These are phyloP conservation scores for Neurospora cerealis DNA, from an alignment of 495 filamentous ascomycete species.

Conservation along the genomic window DNA sequence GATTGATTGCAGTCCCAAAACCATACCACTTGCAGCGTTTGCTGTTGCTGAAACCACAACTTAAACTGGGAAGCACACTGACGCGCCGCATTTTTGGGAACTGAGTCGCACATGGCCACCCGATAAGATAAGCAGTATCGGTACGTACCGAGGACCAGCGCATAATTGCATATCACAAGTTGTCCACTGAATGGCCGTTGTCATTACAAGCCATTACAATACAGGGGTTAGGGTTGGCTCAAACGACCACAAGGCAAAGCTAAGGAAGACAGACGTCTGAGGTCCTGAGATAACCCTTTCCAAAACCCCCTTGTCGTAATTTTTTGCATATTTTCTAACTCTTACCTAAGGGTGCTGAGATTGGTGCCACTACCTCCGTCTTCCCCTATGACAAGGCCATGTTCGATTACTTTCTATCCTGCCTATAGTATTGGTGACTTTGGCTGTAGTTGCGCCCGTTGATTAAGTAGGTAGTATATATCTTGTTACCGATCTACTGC, in stretches of 20 bases:
- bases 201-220: neutral
- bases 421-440: neutral
- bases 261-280: neutral
- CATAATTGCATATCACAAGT: neutral
- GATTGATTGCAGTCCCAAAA: neutral
- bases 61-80: neutral
- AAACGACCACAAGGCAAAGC: neutral
- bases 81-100: neutral
- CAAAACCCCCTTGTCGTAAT: neutral
- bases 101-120: neutral
- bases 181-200: neutral
- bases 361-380: slow-evolving; percentile 90
- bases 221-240: neutral
- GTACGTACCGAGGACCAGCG: neutral
- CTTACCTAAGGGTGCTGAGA: slow-evolving; percentile 72
- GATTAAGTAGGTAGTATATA: neutral
- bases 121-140: neutral
- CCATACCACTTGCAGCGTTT: neutral
- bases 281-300: neutral
- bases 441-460: neutral
- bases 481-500: neutral
- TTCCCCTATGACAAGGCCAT: slow-evolving; percentile 98
- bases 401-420: slow-evolving; percentile 70
- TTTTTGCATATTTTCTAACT: neutral
- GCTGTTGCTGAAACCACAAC: neutral